Base-by-base conservation (phyloP, 2,329 filamentous ascomycete genomes). In the Periconia digitata region DNA sequence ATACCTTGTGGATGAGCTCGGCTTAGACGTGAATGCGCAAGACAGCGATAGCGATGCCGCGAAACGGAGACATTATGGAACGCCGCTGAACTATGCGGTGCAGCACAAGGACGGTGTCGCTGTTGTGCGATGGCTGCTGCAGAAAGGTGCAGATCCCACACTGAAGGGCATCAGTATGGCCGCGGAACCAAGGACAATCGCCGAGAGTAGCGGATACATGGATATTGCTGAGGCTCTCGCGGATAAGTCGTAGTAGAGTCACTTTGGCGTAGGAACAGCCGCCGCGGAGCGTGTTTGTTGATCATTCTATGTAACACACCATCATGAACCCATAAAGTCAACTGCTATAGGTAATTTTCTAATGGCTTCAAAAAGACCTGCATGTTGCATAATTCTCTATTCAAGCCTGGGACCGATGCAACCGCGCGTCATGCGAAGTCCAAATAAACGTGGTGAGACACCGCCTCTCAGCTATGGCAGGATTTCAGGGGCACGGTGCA, bases 61-160 rank as follows among this genome's bases (percentile, higher is more conserved):
- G 10, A 41, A 40, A 24, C 18, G 16, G 3, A 8, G 18, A 8
- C 17, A 32, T 13, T 46, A 18, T 15, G 47, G 47, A 3, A 16
- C 47, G 32, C 43, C 47, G 6, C 7, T 50, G 10, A 46, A 37
- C n/a, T 50, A 50, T 46, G 47, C 47, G 17, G 37, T 32, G 23
- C 34, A 17, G 32, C 18, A 46, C 32, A 15, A 36, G 10, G 32
- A 41, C 16, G 43, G 47, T 24, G 34, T 22, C 13, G 43, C 18
- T 12, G 47, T 50, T 21, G 47, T 46, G 21, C 17, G 35, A 18
- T 50, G 47, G 47, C 18, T 50, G 17, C 15, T 50, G 13, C 27
- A 38, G 13, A 50, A 46, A 20, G 47, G 47, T 16, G 47, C 43
- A 6, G 43, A 50, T 24, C 43, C 43, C 7, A 40, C 17, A 18